phyloP scores from a whole-genome alignment of 2,329 filamentous ascomycete genomes.

The Aspergillus oerlinghausenensis region DNA sequence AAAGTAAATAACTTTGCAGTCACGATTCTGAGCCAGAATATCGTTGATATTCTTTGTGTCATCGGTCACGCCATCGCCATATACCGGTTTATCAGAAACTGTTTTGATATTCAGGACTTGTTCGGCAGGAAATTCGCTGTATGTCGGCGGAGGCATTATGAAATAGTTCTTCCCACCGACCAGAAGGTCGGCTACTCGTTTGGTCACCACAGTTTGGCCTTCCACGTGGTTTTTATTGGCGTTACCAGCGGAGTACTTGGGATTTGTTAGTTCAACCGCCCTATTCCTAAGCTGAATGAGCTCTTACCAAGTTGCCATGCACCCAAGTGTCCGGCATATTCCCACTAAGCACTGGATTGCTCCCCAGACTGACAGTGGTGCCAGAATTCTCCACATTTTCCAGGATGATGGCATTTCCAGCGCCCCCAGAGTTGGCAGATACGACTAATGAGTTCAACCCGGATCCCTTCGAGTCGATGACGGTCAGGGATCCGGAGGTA shows the following conservation, averaged over 20 bases:
- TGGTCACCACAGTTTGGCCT: slow-evolving; percentile 25
- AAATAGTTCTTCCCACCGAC: slow-evolving; percentile 36
- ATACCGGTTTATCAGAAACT: slow-evolving; percentile 36
- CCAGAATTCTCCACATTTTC: slow-evolving; percentile 28
- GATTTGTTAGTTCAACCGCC: not conserved
- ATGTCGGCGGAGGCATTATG: slow-evolving; percentile 40
- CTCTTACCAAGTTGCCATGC: slow-evolving; percentile 26
- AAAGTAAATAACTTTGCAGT: slow-evolving; percentile 51
- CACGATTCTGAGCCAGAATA: slow-evolving; percentile 29
- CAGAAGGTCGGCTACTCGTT: slow-evolving; percentile 23
- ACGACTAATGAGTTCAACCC: slow-evolving; percentile 14
- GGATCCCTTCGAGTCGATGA: slow-evolving; percentile 15
- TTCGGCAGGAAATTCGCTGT: slow-evolving; percentile 37
- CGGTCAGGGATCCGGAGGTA: slow-evolving; percentile 20
- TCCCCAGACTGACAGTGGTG: slow-evolving; percentile 23
- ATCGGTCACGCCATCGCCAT: slow-evolving; percentile 40
- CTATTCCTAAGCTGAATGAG: not conserved
- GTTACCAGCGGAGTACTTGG: slow-evolving; percentile 16
- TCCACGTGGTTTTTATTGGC: slow-evolving; percentile 18
- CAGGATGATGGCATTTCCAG: slow-evolving; percentile 27
- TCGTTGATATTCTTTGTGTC: slow-evolving; percentile 36
- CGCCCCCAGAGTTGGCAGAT: slow-evolving; percentile 24
- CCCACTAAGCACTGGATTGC: slow-evolving; percentile 16
- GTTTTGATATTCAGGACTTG: slow-evolving; percentile 47
- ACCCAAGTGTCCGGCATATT: slow-evolving; percentile 26